A percentile compares a stretch with the other conserved stretches of the same genome.
Conservation (phyloP, 192 early-diverging fungal species). For the Linnemannia schmuckeri region DNA sequence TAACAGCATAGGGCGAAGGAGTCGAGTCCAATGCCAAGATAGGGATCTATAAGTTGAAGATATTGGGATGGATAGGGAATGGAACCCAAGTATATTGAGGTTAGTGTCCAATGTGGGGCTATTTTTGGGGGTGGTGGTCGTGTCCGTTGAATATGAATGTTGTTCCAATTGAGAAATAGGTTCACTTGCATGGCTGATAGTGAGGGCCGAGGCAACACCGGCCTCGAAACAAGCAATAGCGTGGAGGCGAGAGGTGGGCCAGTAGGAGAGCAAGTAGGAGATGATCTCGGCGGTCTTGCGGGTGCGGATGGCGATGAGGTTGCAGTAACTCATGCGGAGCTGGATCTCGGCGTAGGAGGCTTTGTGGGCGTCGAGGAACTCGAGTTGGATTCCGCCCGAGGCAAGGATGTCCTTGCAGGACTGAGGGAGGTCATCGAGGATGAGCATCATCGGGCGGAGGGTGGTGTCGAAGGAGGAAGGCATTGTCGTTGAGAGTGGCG, state of each 20-base stretch:
- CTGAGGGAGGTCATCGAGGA: slow-evolving; percentile 55
- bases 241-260: slow-evolving; percentile 55
- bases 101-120: not conserved
- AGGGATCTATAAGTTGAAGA: slow-evolving; percentile 28
- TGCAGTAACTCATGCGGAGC: slow-evolving; percentile 55
- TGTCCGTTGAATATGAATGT: not conserved
- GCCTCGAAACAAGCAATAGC: slow-evolving; percentile 55
- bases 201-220: slow-evolving; percentile 52
- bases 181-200: slow-evolving; percentile 46
- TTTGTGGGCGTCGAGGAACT: slow-evolving; percentile 55
- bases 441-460: slow-evolving; percentile 48
- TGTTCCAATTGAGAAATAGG: not conserved
- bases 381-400: slow-evolving; percentile 46
- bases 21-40: slow-evolving; percentile 49
- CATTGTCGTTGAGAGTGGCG: slow-evolving; percentile 14
- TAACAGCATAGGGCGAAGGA: slow-evolving; percentile 54
- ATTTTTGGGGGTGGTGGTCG: not conserved
- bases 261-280: slow-evolving; percentile 54
- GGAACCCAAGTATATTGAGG: not conserved
- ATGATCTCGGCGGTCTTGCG: slow-evolving; percentile 57
- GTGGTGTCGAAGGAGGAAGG: slow-evolving; percentile 37
- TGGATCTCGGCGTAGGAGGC: slow-evolving; percentile 55
- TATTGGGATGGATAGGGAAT: not conserved
- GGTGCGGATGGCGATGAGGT: slow-evolving; percentile 53
- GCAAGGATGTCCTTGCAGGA: slow-evolving; percentile 51